Evolutionary conservation across 2,329 filamentous ascomycete species (phyloP), one percentile per base, ranked within the genome.

Genomic region (Diaporthe citri): DNA sequence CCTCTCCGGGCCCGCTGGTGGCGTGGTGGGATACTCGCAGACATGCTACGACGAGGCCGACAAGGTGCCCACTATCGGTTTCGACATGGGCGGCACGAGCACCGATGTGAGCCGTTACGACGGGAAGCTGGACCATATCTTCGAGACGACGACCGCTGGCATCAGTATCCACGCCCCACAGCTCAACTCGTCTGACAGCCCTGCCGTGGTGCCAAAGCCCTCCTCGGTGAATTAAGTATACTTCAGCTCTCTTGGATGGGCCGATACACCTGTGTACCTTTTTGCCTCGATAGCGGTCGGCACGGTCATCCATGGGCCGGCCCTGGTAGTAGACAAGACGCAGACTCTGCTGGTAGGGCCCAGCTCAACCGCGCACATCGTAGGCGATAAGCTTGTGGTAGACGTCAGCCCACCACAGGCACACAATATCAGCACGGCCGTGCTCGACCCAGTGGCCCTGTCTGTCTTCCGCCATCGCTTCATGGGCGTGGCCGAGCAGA

Each of bases 401-500:
- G 82, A 87, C 31, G 75, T 83, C 36, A 34, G 48, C 31, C 57
- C 57, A 4, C 57, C 57, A 25, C 31, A 60, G 57, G 71, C 71
- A 1, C 41, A 15, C n/a, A 74, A 78, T 17, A 52, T 71, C 20
- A 17, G 52, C 22, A 13, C 41, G 0, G 46, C 60, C 8, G 52
- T 34, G 3, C 34, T 48, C n/a, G 55, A 39, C 66, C 51, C 48
- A 10, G 39, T 46, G 17, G 22, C 66, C 41, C 84, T 90, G 2
- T 89, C 86, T 17, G 87, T 90, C 55, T 90, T 90, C 73, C 87
- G 86, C 0, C 88, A 90, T 77, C 83, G 89, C 0, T 90, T 90
- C 82, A 90, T 90, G 88, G 86, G 87, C 4, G 89, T 90, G 25
- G 89, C 89, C 0, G 89, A 90, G 74, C 89, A 90, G 76, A 90